Conservation (phyloP, 805 yeast species). For the Groenewaldozyma tartarivorans region DNA sequence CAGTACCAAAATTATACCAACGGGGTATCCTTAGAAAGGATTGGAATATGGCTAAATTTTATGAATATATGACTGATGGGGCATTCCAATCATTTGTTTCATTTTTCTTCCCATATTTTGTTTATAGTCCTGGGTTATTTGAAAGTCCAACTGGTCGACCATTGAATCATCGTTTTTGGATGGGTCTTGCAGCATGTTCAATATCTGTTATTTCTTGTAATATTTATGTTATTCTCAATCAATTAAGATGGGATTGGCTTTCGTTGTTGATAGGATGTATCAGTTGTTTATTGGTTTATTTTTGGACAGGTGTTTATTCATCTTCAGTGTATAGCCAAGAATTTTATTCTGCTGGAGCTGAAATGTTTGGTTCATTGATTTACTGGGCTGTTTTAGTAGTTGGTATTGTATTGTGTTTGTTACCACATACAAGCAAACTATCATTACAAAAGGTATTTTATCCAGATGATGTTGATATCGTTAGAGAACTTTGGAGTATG, state of each 20-base stretch:
- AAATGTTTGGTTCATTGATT: slow-evolving; percentile 48
- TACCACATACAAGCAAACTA: slow-evolving; percentile 53
- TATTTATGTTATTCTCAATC: slow-evolving; percentile 55
- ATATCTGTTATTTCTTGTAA: slow-evolving; percentile 59
- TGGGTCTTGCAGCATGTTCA: slow-evolving; percentile 54
- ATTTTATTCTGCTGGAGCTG: slow-evolving; percentile 55
- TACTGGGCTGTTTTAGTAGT: slow-evolving; percentile 60
- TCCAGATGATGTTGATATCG: slow-evolving; percentile 62
- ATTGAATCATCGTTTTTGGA: slow-evolving; percentile 59
- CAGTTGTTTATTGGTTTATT: slow-evolving; percentile 48
- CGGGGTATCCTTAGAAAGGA: slow-evolving; percentile 59
- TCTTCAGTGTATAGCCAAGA: slow-evolving; percentile 41
- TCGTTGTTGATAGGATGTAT: slow-evolving; percentile 42
- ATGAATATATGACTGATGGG: slow-evolving; percentile 61
- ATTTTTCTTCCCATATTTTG: slow-evolving; percentile 60
- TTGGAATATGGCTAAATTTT: slow-evolving; percentile 52
- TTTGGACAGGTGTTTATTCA: slow-evolving; percentile 81
- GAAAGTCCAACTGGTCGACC: slow-evolving; percentile 39
- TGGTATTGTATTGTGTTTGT: slow-evolving; percentile 43
- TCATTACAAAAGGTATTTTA: slow-evolving; percentile 40
- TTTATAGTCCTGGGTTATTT: slow-evolving; percentile 37
- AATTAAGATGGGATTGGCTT: slow-evolving; percentile 72
- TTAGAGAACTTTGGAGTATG: slow-evolving; percentile 45
- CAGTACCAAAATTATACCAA: slow-evolving; percentile 63
- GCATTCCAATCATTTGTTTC: slow-evolving; percentile 63